Base-by-base conservation (phyloP, 305 asterid species). In the Coffea humblotiana region DNA sequence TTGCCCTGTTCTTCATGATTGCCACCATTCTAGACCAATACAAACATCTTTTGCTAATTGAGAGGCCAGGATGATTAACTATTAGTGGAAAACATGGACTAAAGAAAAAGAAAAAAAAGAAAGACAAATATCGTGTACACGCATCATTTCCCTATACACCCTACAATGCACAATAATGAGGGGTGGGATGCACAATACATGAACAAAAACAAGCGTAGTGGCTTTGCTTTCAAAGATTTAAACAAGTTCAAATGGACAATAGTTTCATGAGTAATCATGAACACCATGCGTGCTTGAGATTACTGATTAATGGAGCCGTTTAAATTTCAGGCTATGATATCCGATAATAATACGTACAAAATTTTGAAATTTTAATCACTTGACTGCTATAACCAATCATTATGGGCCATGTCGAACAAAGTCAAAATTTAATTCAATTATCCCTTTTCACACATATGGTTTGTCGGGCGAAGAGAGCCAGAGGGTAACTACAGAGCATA, bases 251-350 rank as follows among this genome's bases (percentile, higher is more conserved):
- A 47, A 47, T 37, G 76, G 63, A 19, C 8, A 72, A 72, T 23
- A 14, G 47, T 51, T 65, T 43, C 21, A 58, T 37, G 63, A 70
- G 48, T 75, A 78, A 84, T 84, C 69, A 81, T 81, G 80, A 74
- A 84, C 23, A 51, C 66, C 73, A 81, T 75, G 87, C 79, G 80
- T 74, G 83, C 69, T 75, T 52, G 43, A 70, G 64, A 65, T 74
- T 58, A 81, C 76, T 73, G 11, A 74, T 74, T 58, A 43, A 81
- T 15, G 80, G 10, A 45, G 78, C 67, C 78, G 37, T 79, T 77
- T 72, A 15, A 70, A 72, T 76, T 48, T 82, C 77, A 58, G 76
- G 52, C 45, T 65, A 82, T 69, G n/a, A 49, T n/a, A 68, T 48
- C 65, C 43, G 56, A 69, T 52, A 7, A 40, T 16, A 40, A 29